These are phyloP conservation scores for Antitrichia curtipendula DNA, from an alignment of 225 moss, liverwort and hornwort genomes.

Conservation along the genomic window DNA sequence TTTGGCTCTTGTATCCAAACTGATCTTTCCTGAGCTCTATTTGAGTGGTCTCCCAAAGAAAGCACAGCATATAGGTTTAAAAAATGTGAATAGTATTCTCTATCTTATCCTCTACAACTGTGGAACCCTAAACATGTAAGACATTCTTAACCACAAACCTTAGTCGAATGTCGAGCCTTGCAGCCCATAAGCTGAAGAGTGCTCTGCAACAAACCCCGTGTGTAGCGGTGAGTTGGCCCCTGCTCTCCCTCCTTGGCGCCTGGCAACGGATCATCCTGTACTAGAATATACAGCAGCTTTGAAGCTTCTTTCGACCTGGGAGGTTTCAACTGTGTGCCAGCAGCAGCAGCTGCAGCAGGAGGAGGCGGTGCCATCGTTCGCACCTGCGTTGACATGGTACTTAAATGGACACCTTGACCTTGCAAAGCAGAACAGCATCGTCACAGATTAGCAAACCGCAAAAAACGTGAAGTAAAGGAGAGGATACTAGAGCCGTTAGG, in stretches of 20 bases:
- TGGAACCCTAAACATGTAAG: neutral
- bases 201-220: slow-evolving; percentile 70
- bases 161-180: slow-evolving; percentile 80
- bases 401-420: neutral
- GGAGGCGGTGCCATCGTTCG: neutral
- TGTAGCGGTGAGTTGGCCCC: slow-evolving; percentile 41
- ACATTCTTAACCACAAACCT: slow-evolving; percentile 27
- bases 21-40: neutral
- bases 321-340: slow-evolving; percentile 1
- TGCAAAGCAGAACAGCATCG: neutral
- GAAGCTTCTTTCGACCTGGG: neutral
- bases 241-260: slow-evolving; percentile 20
- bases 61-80: neutral
- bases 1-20: neutral
- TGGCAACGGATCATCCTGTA: slow-evolving; percentile 28
- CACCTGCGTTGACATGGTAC: neutral
- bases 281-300: slow-evolving; percentile 34
- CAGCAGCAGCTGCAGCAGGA: neutral
- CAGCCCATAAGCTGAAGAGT: slow-evolving; percentile 96
- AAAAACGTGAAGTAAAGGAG: neutral
- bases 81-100: neutral
- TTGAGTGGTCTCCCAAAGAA: neutral
- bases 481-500: neutral
- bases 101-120: neutral
- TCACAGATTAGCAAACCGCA: neutral